phyloP scores from a whole-genome alignment of 2,329 filamentous ascomycete genomes.

The Blastomyces percursus region DNA sequence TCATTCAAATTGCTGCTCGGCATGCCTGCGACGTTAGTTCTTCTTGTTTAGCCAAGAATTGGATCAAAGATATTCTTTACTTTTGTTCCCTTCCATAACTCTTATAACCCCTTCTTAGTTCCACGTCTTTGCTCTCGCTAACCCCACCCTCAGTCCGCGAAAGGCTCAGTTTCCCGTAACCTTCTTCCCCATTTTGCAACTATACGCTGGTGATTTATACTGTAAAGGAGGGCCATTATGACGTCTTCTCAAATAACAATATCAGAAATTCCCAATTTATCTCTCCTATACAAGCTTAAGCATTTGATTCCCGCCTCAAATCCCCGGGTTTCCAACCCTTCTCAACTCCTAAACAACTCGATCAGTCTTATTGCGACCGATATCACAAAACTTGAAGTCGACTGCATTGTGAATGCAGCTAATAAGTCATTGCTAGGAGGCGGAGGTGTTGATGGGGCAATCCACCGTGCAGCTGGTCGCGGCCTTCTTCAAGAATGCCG shows the following conservation, averaged over 20 bases:
- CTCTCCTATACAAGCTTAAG: conserved; percentile 53
- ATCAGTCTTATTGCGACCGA: conserved; percentile 63
- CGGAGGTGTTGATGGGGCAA: conserved; percentile 82
- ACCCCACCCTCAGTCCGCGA: background rate
- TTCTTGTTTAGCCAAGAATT: background rate
- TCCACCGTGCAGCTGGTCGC: conserved; percentile 70
- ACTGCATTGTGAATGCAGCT: conserved; percentile 88
- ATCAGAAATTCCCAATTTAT: conserved; percentile 33
- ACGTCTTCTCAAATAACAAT: conserved; percentile 11
- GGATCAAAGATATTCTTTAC: background rate
- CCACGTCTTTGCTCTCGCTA: background rate
- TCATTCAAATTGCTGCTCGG: background rate
- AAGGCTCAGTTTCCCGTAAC: background rate
- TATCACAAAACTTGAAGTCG: conserved; percentile 67
- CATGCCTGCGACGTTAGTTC: background rate
- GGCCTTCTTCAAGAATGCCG: conserved; percentile 59
- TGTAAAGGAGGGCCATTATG: background rate
- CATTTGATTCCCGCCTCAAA: conserved; percentile 34
- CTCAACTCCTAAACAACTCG: conserved; percentile 55
- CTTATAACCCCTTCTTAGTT: background rate
- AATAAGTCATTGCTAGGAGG: conserved; percentile 70
- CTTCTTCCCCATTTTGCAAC: background rate
- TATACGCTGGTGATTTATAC: background rate
- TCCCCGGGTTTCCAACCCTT: conserved; percentile 28
- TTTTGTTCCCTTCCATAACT: background rate